Evolutionary conservation across 1,284 basidiomycete species (phyloP).

Genomic region (Tetrapyrgos nigripes): DNA sequence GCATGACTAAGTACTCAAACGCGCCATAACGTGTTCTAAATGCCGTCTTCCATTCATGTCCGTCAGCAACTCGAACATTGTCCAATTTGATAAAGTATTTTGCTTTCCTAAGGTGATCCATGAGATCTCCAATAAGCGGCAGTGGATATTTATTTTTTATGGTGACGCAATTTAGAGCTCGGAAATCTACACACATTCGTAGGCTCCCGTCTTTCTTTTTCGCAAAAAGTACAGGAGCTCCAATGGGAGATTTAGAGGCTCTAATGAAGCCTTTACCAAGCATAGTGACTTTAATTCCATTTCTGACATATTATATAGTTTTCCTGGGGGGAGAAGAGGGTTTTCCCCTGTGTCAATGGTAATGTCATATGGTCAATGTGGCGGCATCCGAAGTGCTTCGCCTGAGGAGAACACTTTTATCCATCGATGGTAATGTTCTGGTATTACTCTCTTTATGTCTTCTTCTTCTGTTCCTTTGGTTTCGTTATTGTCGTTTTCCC

Average conservation of each 20-base stretch:
- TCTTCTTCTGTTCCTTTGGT: neutral
- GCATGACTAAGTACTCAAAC: too few species aligned
- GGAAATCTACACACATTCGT: conserved; percentile 19
- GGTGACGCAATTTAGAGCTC: neutral
- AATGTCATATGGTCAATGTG: neutral
- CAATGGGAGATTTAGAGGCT: conserved; percentile 22
- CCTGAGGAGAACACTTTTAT: neutral
- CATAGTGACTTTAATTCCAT: conserved; percentile 2
- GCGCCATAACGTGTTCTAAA: neutral
- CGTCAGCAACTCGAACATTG: neutral
- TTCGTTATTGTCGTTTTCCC: neutral
- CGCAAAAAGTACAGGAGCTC: conserved; percentile 40
- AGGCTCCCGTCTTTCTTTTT: conserved; percentile 42
- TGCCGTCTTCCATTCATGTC: neutral
- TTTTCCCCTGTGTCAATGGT: neutral
- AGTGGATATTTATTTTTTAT: neutral
- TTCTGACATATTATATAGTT: conserved; percentile 3
- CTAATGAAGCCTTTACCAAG: conserved; percentile 24
- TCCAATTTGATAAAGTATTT: conserved; percentile 6
- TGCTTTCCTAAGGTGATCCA: neutral
- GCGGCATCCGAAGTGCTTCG: neutral
- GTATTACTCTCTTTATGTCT: neutral
- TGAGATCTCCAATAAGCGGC: neutral
- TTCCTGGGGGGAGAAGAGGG: neutral
- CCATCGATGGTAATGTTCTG: neutral